These are phyloP conservation scores for Fusarium mexicanum DNA, from an alignment of 2,329 filamentous ascomycete genomes.

Conservation along the genomic window DNA sequence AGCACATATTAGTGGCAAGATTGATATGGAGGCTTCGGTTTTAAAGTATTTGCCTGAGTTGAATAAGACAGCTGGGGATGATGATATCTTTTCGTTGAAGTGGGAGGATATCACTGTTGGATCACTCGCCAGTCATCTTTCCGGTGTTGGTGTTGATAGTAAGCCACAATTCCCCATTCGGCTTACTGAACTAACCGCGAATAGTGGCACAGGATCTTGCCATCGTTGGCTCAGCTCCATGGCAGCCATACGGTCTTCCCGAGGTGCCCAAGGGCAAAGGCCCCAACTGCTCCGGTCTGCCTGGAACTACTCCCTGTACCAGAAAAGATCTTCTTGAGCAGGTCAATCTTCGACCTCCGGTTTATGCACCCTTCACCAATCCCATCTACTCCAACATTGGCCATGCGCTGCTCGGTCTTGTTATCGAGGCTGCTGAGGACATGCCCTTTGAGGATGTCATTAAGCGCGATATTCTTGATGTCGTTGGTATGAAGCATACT, in stretches of 20 bases:
- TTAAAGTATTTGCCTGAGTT: conserved; percentile 57
- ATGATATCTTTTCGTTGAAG: conserved; percentile 48
- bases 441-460: conserved; percentile 52
- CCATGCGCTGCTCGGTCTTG: conserved; percentile 56
- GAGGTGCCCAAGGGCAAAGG: conserved; percentile 41
- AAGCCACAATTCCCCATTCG: background rate
- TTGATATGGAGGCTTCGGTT: conserved; percentile 54
- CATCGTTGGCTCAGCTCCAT: conserved; percentile 38
- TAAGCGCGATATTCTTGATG: conserved; percentile 52
- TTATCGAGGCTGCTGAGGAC: conserved; percentile 56
- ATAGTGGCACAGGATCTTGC: conserved; percentile 49
- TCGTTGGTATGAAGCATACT: conserved; percentile 54
- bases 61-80: conserved; percentile 34
- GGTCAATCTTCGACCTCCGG: conserved; percentile 47
- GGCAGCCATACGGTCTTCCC: conserved; percentile 48
- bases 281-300: conserved; percentile 49
- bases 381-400: conserved; percentile 62
- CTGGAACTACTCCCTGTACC: conserved; percentile 46
- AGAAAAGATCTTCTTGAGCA: conserved; percentile 43
- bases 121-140: conserved; percentile 57
- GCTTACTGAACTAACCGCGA: background rate
- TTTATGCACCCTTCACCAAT: conserved; percentile 54
- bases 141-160: conserved; percentile 54
- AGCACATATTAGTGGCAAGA: conserved; percentile 41
- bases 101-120: conserved; percentile 61